Evolutionary conservation across 2,329 filamentous ascomycete genomes (phyloP), one percentile per base, ranked within the genome.

Genomic region (Fusarium marasasianum): DNA sequence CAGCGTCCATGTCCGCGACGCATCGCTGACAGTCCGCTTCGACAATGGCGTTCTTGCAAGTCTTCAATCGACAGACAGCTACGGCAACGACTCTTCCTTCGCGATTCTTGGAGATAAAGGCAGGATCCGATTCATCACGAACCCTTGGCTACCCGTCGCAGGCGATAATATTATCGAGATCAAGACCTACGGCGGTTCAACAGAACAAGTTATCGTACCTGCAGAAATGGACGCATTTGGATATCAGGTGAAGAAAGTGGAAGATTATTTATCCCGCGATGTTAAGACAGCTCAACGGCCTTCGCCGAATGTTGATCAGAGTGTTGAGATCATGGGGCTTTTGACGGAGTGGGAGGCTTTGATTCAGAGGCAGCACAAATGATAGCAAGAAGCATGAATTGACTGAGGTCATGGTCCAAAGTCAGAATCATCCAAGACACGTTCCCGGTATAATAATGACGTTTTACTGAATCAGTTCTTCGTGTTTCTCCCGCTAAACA

Each of bases 131-230:
- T 68, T 68, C n/a, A 14, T 68, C 5, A 68, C 65, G 4, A 68
- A 68, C 12, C 65, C 63, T 3, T 68, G 63, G 65, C 12, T 68
- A 2, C 65, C 65, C 0, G 6, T 67, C 7, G 40, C 53, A 17
- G 65, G 65, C 1, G 47, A 68, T 3, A 68, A 67, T 5, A 41
- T 68, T n/a, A 68, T 68, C 8, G 65, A 68, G n/a, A 8, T 68
- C 14, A 68, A 67, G 17, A 47, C 40, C 11, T 61, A 68, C 29
- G 24, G 53, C 3, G 53, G 63, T 20, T 9, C 35, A 13, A 53
- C 53, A 0, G 65, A 68, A 4, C 24, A 61, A 20, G 13, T 68
- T 1, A 15, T 61, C 4, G 35, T 67, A 6, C 14, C 45, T 0
- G 44, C 63, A 20, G 63, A 47, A 1, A 10, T 61, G 20, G 65